Evolutionary conservation across 805 yeast genomes (phyloP).

Genomic region (Kuraishia floccosa): DNA sequence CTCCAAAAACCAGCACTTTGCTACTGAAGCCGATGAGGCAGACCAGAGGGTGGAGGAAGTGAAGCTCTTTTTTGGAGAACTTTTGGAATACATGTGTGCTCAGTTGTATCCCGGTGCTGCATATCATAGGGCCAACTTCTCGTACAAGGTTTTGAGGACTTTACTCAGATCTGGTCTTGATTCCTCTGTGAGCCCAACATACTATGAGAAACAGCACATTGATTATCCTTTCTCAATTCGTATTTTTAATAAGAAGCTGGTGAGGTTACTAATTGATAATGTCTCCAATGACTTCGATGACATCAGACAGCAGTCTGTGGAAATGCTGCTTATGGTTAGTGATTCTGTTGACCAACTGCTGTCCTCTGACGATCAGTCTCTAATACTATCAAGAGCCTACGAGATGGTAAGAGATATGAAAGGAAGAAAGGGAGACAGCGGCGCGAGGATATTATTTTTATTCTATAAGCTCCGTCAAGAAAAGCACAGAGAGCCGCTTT

Average conservation of each 20-base stretch:
- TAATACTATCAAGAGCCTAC: constrained; percentile 11
- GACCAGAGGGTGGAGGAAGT: constrained; percentile 19
- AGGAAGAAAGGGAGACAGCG: constrained; percentile 69
- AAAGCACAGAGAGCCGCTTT: too few relatives aligned
- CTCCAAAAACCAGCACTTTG: constrained; percentile 23
- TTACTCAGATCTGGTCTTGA: constrained; percentile 50
- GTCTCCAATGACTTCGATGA: constrained; percentile 70
- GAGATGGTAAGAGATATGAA: constrained; percentile 24
- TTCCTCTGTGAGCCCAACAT: constrained; percentile 20
- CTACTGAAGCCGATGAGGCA: constrained; percentile 22
- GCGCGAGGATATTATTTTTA: constrained; percentile 54
- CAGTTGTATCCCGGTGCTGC: constrained; percentile 46
- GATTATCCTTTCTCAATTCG: constrained; percentile 35
- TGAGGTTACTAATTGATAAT: constrained; percentile 46
- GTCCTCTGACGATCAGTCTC: constrained; percentile 9
- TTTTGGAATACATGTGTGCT: constrained; percentile 21
- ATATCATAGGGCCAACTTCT: constrained; percentile 38
- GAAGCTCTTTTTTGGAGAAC: constrained; percentile 22
- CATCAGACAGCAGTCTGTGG: constrained; percentile 42
- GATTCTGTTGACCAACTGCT: constrained; percentile 14
- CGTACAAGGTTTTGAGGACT: constrained; percentile 32
- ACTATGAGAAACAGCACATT: constrained; percentile 31
- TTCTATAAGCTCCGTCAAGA: too few relatives aligned
- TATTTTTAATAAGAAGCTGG: constrained; percentile 24
- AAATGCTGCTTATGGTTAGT: constrained; percentile 34